Evolutionary conservation across 495 filamentous ascomycete species (phyloP).

Genomic region (Aspergillus olivimuriae): DNA sequence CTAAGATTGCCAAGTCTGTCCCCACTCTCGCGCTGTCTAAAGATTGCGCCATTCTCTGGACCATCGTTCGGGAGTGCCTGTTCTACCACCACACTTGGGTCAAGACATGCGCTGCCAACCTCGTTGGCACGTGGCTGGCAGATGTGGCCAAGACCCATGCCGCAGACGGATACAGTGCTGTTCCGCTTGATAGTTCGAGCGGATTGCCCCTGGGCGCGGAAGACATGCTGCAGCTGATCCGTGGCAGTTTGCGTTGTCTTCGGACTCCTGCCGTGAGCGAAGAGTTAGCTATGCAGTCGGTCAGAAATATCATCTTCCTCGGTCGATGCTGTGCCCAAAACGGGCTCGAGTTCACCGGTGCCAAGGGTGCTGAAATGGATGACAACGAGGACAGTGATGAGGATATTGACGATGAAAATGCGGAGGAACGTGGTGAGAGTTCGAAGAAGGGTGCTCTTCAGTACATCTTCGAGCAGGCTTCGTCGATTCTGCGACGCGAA

Average conservation of each 20-base stretch:
- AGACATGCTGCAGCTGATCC: constrained; percentile 60
- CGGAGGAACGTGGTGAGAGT: constrained; percentile 11
- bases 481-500: constrained; percentile 73
- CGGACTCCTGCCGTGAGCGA: constrained; percentile 58
- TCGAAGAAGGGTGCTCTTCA: constrained; percentile 47
- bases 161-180: constrained; percentile 37
- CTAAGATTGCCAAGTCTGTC: constrained; percentile 60
- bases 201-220: constrained; percentile 61
- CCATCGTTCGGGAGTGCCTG: constrained; percentile 54
- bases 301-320: constrained; percentile 73
- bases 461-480: constrained; percentile 69
- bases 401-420: constrained; percentile 38
- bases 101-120: constrained; percentile 66
- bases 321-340: constrained; percentile 61
- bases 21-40: constrained; percentile 55
- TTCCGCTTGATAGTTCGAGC: constrained; percentile 62
- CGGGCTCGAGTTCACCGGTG: constrained; percentile 43
- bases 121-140: constrained; percentile 70
- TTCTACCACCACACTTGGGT: constrained; percentile 69
- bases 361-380: constrained; percentile 29
- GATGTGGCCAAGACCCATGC: constrained; percentile 64
- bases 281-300: constrained; percentile 62
- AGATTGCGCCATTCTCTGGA: constrained; percentile 57
- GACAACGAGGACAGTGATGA: constrained; percentile 36
- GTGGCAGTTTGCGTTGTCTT: constrained; percentile 58